These are phyloP conservation scores for Cucurbita moschata DNA, from an alignment of 306 rosid genomes.

Conservation along the genomic window DNA sequence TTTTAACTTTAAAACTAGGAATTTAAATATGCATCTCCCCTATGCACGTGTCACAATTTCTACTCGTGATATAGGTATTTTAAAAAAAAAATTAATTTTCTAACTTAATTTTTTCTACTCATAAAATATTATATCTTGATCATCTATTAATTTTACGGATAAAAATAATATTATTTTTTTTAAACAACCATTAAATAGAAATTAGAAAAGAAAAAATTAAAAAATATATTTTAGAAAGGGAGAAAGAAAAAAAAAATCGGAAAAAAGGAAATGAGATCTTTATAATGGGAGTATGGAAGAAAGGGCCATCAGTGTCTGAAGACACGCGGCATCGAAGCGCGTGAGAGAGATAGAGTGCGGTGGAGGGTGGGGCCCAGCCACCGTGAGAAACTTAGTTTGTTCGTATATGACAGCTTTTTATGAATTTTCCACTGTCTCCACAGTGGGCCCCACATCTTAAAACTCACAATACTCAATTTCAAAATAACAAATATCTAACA, in stretches of 20 bases:
- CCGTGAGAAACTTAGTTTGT: not conserved
- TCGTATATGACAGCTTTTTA: not conserved
- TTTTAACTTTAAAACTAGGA: no score
- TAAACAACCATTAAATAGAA: no score
- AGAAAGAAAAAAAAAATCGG: not conserved
- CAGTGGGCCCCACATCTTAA: not conserved
- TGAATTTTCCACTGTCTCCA: not conserved
- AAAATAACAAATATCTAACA: not conserved
- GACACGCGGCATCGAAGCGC: not conserved
- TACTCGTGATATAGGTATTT: no score
- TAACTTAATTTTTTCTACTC: no score
- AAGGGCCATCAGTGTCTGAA: not conserved
- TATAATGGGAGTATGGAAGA: not conserved
- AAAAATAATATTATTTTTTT: no score
- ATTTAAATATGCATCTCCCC: no score
- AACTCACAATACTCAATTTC: not conserved
- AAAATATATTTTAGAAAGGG: no score
- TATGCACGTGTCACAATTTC: no score
- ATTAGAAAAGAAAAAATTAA: no score
- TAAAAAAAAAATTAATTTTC: no score
- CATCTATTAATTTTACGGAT: no score
- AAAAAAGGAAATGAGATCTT: not conserved
- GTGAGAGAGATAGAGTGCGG: not conserved
- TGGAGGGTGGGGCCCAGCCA: not conserved
- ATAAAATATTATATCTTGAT: no score